Evolutionary conservation across 1,284 basidiomycete species (phyloP).

Genomic region (Boletus semigastroideus): DNA sequence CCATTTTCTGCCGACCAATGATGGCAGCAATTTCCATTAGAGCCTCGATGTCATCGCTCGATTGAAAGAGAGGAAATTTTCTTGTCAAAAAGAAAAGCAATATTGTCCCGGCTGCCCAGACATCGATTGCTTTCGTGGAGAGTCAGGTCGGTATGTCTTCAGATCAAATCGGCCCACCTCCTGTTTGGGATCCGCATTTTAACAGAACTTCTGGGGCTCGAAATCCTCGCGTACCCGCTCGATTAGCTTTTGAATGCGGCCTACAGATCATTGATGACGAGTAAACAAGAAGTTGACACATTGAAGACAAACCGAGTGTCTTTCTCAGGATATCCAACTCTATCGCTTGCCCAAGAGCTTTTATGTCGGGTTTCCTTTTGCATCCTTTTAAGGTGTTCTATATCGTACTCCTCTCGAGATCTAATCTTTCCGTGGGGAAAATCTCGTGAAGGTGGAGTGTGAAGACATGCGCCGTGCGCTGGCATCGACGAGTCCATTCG

Average conservation of each 20-base stretch:
- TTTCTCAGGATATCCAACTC: conserved; percentile 72
- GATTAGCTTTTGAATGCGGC: conserved; percentile 90
- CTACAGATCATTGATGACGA: conserved; percentile 38
- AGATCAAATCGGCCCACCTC: conserved; percentile 53
- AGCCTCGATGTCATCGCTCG: conserved; percentile 93
- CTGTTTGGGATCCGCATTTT: conserved; percentile 93
- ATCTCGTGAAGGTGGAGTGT: conserved; percentile 59
- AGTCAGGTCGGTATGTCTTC: conserved; percentile 7
- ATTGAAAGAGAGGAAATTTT: conserved; percentile 95
- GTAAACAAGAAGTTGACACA: background rate
- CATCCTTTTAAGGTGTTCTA: conserved; percentile 46
- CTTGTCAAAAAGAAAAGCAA: conserved; percentile 89
- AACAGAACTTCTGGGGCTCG: conserved; percentile 95
- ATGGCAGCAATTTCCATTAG: conserved; percentile 92
- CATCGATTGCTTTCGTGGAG: conserved; percentile 75
- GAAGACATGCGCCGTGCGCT: conserved; percentile 63
- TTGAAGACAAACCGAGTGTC: conserved; percentile 51
- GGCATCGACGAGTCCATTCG: conserved; percentile 52
- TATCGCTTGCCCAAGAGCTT: conserved; percentile 55
- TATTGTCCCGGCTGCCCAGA: conserved; percentile 95
- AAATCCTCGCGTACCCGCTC: conserved; percentile 96
- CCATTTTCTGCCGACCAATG: conserved; percentile 83
- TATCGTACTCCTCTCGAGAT: conserved; percentile 40
- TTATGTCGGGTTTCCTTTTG: conserved; percentile 65
- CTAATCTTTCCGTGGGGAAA: conserved; percentile 67